These are phyloP conservation scores for Clonostachys solani DNA, from an alignment of 2,329 filamentous ascomycete genomes.

Conservation along the genomic window DNA sequence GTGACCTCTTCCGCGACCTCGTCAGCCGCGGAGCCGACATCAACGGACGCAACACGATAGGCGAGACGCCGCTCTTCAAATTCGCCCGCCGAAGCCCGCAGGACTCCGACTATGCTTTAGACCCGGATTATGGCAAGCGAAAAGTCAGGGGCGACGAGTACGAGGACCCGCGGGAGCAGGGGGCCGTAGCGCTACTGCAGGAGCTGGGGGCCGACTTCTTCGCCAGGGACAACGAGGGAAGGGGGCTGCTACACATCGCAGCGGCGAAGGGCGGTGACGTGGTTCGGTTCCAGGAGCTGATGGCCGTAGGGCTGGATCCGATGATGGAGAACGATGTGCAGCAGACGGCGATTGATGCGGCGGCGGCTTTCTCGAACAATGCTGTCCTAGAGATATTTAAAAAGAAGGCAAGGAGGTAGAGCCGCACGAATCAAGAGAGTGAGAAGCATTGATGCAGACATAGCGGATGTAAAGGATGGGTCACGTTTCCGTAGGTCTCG, in stretches of 20 bases:
- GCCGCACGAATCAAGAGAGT: not conserved
- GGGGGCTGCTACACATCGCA: slow-evolving; percentile 21
- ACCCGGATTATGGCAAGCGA: not conserved
- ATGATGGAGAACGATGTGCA: slow-evolving; percentile 17
- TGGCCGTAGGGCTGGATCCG: slow-evolving; percentile 18
- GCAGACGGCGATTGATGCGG: slow-evolving; percentile 23
- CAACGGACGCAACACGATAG: slow-evolving; percentile 13
- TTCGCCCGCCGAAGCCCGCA: slow-evolving; percentile 3
- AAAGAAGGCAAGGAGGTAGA: not conserved
- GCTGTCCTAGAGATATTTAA: slow-evolving; percentile 20
- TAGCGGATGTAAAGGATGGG: too few relatives aligned
- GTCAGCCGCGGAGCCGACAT: slow-evolving; percentile 8
- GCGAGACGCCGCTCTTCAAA: slow-evolving; percentile 16
- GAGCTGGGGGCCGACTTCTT: slow-evolving; percentile 17
- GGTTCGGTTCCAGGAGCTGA: slow-evolving; percentile 13
- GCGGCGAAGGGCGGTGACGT: slow-evolving; percentile 6
- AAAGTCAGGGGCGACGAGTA: not conserved
- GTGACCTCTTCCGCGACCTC: slow-evolving; percentile 9
- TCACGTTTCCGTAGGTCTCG: too few relatives aligned
- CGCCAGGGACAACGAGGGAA: slow-evolving; percentile 13
- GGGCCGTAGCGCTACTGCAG: slow-evolving; percentile 6
- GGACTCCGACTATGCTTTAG: not conserved
- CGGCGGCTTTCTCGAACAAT: slow-evolving; percentile 19
- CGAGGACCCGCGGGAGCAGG: not conserved
- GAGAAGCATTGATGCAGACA: not conserved